Conservation (phyloP, 495 filamentous ascomycete genomes). For the Xylaria acuta region DNA sequence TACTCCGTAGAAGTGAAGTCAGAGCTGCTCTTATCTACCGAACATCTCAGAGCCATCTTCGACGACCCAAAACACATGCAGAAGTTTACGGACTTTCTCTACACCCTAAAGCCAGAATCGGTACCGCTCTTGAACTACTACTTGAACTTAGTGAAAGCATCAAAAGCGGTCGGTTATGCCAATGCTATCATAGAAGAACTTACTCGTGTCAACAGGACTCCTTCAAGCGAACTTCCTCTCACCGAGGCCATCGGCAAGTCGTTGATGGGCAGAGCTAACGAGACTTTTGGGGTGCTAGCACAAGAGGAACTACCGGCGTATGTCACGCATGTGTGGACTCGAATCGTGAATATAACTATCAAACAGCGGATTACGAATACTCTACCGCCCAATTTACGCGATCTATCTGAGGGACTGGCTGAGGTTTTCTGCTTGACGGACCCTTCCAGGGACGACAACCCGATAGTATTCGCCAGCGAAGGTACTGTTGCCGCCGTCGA, state of each 20-base stretch:
- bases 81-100: constrained; percentile 70
- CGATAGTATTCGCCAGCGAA: constrained; percentile 79
- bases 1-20: constrained; percentile 66
- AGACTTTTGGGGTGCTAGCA: constrained; percentile 65
- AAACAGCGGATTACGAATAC: constrained; percentile 63
- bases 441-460: constrained; percentile 74
- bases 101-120: constrained; percentile 65
- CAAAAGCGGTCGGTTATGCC: constrained; percentile 74
- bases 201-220: constrained; percentile 52
- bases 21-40: constrained; percentile 67
- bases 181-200: constrained; percentile 66
- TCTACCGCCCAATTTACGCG: constrained; percentile 57
- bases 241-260: constrained; percentile 57
- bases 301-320: constrained; percentile 74
- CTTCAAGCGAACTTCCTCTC: constrained; percentile 39
- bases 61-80: constrained; percentile 65
- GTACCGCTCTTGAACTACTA: constrained; percentile 73
- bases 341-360: constrained; percentile 63
- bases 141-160: constrained; percentile 69
- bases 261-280: constrained; percentile 63
- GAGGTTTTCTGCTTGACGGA: constrained; percentile 82
- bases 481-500: constrained; percentile 50
- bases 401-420: constrained; percentile 71
- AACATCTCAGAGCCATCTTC: constrained; percentile 70
- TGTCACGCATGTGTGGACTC: constrained; percentile 66